Conservation (phyloP, 116 monocot species). For the Posidonia oceanica region DNA sequence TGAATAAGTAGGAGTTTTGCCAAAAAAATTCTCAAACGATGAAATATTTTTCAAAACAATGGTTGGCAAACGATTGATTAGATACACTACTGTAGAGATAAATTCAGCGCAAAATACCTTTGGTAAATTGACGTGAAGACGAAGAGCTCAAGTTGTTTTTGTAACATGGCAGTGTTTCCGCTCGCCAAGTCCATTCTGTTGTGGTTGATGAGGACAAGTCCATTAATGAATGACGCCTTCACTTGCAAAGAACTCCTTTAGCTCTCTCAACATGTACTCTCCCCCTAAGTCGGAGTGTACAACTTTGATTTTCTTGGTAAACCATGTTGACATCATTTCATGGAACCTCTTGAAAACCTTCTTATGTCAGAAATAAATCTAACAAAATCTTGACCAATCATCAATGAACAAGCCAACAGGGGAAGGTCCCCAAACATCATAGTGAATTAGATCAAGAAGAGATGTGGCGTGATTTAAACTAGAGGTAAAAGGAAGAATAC, state of each 20-base stretch:
- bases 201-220: constrained; percentile 1
- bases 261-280: not conserved
- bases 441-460: no score
- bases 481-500: no score
- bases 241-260: not conserved
- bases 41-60: no score
- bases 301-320: not conserved
- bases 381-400: no score
- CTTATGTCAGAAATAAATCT: no score
- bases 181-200: not conserved
- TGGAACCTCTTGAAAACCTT: not conserved
- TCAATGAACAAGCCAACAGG: no score
- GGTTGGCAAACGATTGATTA: no score
- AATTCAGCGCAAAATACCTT: constrained; percentile 8
- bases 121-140: not conserved
- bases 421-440: no score
- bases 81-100: constrained; percentile 3
- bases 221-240: not conserved
- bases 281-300: not conserved
- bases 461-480: no score
- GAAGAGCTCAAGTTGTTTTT: not conserved
- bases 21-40: not conserved
- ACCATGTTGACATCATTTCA: not conserved
- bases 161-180: no score
- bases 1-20: not conserved